Conservation (phyloP, 345 rosid species). For the Salix udensis region DNA sequence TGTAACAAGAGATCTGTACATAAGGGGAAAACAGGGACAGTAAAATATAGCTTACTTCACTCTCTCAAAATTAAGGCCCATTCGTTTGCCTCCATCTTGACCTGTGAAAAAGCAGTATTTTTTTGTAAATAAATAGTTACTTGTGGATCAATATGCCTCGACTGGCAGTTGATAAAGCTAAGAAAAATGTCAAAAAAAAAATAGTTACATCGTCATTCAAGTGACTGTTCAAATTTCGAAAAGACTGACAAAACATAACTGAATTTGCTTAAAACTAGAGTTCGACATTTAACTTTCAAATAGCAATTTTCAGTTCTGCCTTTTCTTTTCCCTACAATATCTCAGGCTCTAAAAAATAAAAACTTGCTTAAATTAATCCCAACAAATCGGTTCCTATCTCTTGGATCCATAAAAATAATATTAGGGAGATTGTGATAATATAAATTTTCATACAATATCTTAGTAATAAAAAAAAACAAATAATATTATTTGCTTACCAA, state of each 20-base stretch:
- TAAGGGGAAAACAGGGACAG: neutral
- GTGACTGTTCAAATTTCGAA: too few relatives aligned
- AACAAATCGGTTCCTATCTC: neutral
- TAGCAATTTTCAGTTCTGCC: neutral
- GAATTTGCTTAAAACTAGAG: too few relatives aligned
- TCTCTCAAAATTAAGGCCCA: slow-evolving; percentile 89
- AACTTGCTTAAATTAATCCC: neutral
- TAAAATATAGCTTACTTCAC: slow-evolving; percentile 57
- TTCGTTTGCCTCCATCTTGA: slow-evolving; percentile 88
- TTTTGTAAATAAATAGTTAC: neutral
- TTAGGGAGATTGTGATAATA: neutral
- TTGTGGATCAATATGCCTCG: neutral
- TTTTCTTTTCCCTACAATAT: neutral
- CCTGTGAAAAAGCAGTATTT: slow-evolving; percentile 36
- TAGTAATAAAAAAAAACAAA: neutral
- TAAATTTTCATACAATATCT: neutral
- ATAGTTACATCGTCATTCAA: too few relatives aligned
- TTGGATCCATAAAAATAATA: neutral
- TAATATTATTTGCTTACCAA: neutral
- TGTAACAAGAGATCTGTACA: neutral
- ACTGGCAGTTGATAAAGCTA: neutral
- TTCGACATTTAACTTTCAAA: too few relatives aligned
- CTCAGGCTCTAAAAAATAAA: neutral
- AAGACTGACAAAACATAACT: too few relatives aligned
- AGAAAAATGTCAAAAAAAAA: too few relatives aligned